Evolutionary conservation across 306 rosid genomes (phyloP).

Genomic region (Spatholobus suberectus): DNA sequence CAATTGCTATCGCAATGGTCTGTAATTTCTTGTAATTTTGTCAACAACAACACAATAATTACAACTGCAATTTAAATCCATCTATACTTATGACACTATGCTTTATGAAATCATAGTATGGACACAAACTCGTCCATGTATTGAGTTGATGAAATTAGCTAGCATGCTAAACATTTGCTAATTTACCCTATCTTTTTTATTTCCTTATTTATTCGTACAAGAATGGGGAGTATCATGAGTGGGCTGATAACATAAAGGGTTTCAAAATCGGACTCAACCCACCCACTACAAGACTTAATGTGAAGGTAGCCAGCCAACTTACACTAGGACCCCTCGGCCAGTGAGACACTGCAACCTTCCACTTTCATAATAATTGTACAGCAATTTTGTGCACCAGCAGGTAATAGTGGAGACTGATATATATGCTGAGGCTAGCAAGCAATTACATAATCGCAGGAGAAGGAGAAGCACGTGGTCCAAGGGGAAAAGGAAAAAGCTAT

Average conservation of each 20-base stretch:
- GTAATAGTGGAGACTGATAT: slow-evolving; percentile 43
- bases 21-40: not conserved
- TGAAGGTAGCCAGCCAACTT: slow-evolving; percentile 26
- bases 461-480: slow-evolving; percentile 54
- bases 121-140: not conserved
- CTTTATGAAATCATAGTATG: not conserved
- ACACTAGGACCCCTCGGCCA: slow-evolving; percentile 41
- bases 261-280: slow-evolving; percentile 6
- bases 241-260: not conserved
- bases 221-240: not conserved
- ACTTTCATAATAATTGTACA: slow-evolving; percentile 57
- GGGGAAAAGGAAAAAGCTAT: slow-evolving; percentile 40
- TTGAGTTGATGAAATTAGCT: not conserved
- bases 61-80: not conserved
- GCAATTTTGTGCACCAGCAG: slow-evolving; percentile 55
- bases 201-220: not conserved
- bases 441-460: slow-evolving; percentile 43
- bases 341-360: slow-evolving; percentile 48
- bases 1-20: not conserved
- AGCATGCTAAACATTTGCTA: too few relatives aligned
- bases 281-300: slow-evolving; percentile 29
- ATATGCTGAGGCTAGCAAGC: slow-evolving; percentile 16
- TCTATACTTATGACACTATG: not conserved
- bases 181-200: not conserved
- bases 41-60: not conserved